These are phyloP conservation scores for Neurospora sp. DNA, from an alignment of 2,329 filamentous ascomycete species.

Conservation along the genomic window DNA sequence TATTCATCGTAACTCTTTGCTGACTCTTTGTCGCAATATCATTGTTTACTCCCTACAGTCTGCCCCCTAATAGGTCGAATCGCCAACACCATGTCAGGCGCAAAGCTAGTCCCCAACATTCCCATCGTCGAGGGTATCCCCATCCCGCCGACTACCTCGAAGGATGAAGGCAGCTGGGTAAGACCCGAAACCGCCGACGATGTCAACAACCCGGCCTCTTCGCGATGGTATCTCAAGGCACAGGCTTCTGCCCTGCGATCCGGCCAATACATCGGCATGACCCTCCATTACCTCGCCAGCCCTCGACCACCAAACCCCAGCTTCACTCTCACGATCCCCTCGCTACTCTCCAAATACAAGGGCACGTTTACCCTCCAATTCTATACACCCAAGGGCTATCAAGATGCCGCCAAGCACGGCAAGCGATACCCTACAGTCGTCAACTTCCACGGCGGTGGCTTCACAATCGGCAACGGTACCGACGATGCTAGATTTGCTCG, in stretches of 20 bases:
- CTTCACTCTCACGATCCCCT: conserved; percentile 47
- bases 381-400: conserved; percentile 31
- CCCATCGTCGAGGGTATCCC: conserved; percentile 14
- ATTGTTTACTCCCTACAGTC: background rate
- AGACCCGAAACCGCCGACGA: conserved; percentile 14
- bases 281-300: conserved; percentile 50
- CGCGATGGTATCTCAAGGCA: conserved; percentile 50
- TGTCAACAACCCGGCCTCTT: conserved; percentile 20
- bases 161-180: conserved; percentile 6
- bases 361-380: conserved; percentile 30
- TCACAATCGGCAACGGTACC: conserved; percentile 51
- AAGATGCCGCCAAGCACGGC: conserved; percentile 14
- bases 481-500: conserved; percentile 54
- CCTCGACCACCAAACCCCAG: conserved; percentile 50
- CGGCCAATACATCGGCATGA: conserved; percentile 60
- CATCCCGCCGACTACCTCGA: conserved; percentile 7
- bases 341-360: conserved; percentile 25
- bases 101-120: conserved; percentile 10
- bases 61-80: background rate
- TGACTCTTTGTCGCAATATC: background rate
- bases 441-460: conserved; percentile 60
- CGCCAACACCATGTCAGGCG: background rate
- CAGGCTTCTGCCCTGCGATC: conserved; percentile 58
- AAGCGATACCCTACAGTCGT: conserved; percentile 42
- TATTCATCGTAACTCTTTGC: background rate